phyloP scores from a whole-genome alignment of 2,329 filamentous ascomycete genomes.

The Atkinsonella hypoxylon region DNA sequence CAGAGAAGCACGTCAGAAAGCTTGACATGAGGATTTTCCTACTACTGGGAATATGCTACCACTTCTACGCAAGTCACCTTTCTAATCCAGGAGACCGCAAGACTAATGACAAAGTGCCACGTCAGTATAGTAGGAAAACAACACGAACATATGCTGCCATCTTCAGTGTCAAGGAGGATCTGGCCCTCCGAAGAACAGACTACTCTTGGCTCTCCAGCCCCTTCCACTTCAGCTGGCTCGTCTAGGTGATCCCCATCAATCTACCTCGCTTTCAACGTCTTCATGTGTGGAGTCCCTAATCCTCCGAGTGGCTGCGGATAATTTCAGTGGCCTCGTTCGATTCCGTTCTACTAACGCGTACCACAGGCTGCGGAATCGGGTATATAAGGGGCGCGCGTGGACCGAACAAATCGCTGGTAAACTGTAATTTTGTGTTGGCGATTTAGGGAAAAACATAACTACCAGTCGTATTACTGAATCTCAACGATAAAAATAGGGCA shows the following conservation, averaged over 20 bases:
- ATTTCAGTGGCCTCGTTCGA: slow-evolving; percentile 44
- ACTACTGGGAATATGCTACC: slow-evolving; percentile 27
- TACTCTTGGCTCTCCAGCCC: slow-evolving; percentile 34
- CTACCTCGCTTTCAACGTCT: slow-evolving; percentile 34
- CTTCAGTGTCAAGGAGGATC: slow-evolving; percentile 48
- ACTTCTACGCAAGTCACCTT: slow-evolving; percentile 20
- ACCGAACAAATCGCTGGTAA: too few species aligned
- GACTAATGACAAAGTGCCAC: background rate
- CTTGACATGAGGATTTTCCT: slow-evolving; percentile 26
- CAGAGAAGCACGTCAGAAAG: slow-evolving; percentile 23
- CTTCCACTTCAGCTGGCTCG: slow-evolving; percentile 27
- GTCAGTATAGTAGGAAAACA: slow-evolving; percentile 30
- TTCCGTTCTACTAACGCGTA: too few species aligned
- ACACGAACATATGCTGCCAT: slow-evolving; percentile 52
- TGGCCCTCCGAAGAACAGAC: slow-evolving; percentile 42
- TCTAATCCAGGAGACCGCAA: too few species aligned
- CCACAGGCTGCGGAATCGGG: too few species aligned
- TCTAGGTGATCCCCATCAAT: slow-evolving; percentile 24
- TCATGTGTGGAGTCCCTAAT: slow-evolving; percentile 41
- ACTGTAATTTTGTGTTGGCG: too few species aligned
- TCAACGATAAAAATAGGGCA: too few species aligned
- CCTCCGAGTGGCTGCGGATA: slow-evolving; percentile 40
- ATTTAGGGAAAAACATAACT: too few species aligned
- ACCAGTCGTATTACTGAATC: too few species aligned
- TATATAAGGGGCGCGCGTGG: too few species aligned